Conservation (phyloP, 306 rosid species). For the Medicago ruthenica region DNA sequence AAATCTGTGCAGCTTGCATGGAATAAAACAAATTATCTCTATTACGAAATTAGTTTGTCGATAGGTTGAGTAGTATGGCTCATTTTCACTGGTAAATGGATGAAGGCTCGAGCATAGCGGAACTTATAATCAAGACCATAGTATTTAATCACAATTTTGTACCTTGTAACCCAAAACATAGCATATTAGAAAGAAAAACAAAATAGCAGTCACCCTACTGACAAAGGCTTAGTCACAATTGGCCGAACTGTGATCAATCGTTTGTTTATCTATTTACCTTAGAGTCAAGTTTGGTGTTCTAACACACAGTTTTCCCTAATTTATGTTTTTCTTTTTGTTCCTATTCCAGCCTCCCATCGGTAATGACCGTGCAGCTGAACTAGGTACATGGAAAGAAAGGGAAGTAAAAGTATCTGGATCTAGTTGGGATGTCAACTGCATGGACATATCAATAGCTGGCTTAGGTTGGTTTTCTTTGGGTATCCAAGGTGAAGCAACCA, state of each 20-base stretch:
- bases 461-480: slow-evolving; percentile 84
- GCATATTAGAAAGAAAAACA: neutral
- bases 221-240: neutral
- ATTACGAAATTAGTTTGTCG: slow-evolving; percentile 13
- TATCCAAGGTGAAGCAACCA: slow-evolving; percentile 87
- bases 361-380: slow-evolving; percentile 57
- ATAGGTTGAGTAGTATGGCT: neutral
- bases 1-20: slow-evolving; percentile 13
- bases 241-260: neutral
- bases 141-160: neutral
- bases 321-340: slow-evolving; percentile 16
- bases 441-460: slow-evolving; percentile 80
- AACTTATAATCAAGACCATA: neutral
- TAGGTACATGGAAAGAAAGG: slow-evolving; percentile 73
- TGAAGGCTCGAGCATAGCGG: neutral
- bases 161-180: neutral
- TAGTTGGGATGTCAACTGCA: slow-evolving; percentile 83
- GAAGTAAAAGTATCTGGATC: slow-evolving; percentile 76
- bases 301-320: slow-evolving; percentile 23
- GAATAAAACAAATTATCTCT: slow-evolving; percentile 7
- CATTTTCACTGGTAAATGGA: neutral
- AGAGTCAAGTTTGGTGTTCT: neutral
- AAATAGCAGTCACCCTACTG: neutral
- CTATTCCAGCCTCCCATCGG: slow-evolving; percentile 80
- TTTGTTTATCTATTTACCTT: neutral